A percentile compares a stretch with the other conserved stretches of the same genome.
These are phyloP conservation scores for Monosporozyma siamensis DNA, from an alignment of 805 yeast genomes.

Conservation along the genomic window DNA sequence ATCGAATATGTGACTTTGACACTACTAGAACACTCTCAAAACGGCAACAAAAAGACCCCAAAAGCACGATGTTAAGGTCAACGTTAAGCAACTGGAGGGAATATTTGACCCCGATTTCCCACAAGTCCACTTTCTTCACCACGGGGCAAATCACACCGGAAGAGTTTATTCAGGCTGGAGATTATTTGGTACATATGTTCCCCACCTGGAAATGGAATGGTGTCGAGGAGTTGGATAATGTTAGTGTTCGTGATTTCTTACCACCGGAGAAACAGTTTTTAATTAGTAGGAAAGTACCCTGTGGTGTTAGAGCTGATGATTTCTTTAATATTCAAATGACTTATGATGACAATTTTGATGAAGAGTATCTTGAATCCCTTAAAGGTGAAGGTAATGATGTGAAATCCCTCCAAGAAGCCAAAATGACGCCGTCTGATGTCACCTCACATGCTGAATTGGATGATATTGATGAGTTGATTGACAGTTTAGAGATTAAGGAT, in stretches of 20 bases:
- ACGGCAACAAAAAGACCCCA: not conserved
- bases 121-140: slow-evolving; percentile 71
- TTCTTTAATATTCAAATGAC: slow-evolving; percentile 37
- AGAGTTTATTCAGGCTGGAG: slow-evolving; percentile 91
- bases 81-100: slow-evolving; percentile 79
- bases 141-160: slow-evolving; percentile 95
- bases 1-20: no score
- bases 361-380: slow-evolving; percentile 23
- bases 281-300: slow-evolving; percentile 85
- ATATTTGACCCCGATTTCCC: slow-evolving; percentile 82
- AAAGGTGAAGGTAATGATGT: slow-evolving; percentile 18
- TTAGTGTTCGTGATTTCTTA: slow-evolving; percentile 44
- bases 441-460: slow-evolving; percentile 3
- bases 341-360: slow-evolving; percentile 9
- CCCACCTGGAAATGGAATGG: slow-evolving; percentile 94
- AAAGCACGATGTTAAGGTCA: slow-evolving; percentile 48
- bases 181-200: slow-evolving; percentile 79
- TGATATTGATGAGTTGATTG: slow-evolving; percentile 24
- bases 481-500: slow-evolving; percentile 24
- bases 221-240: slow-evolving; percentile 34
- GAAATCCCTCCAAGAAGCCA: slow-evolving; percentile 39
- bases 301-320: slow-evolving; percentile 57
- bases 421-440: not conserved
- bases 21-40: no score
- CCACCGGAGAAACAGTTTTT: slow-evolving; percentile 83